A percentile compares a stretch with the other conserved stretches of the same genome.
phyloP scores from a whole-genome alignment of 2,329 filamentous ascomycete genomes.

The Bipolaris sorokiniana region DNA sequence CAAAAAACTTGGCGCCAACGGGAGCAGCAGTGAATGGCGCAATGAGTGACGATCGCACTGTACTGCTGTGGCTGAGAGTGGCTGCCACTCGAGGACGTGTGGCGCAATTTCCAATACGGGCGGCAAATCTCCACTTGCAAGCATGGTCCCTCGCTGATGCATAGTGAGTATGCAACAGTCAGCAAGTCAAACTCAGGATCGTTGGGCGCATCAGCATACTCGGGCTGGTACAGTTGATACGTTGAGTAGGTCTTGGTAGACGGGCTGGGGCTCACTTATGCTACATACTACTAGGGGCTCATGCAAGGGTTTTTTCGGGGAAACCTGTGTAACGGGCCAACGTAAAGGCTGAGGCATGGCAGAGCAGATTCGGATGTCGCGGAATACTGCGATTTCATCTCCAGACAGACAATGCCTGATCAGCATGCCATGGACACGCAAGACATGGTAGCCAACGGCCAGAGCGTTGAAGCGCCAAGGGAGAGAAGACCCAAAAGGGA shows the following conservation, averaged over 20 bases:
- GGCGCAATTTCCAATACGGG: slow-evolving; percentile 3
- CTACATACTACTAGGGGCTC: neutral
- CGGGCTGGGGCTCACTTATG: neutral
- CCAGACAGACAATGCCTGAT: slow-evolving; percentile 7
- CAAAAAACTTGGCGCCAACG: neutral
- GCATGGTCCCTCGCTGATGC: neutral
- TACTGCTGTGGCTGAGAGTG: neutral
- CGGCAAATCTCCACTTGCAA: neutral
- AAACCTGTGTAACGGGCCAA: slow-evolving; percentile 3
- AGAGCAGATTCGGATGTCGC: slow-evolving; percentile 12
- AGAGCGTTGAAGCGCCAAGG: neutral
- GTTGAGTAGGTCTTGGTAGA: neutral
- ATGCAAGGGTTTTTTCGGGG: slow-evolving; percentile 1
- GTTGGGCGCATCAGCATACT: neutral
- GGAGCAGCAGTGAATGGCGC: neutral
- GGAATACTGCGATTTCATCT: slow-evolving; percentile 4
- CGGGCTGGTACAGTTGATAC: neutral
- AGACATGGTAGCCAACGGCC: neutral
- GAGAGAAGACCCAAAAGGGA: too few species aligned
- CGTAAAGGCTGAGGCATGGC: slow-evolving; percentile 2
- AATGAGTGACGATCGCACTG: neutral
- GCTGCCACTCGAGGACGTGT: neutral
- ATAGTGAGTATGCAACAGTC: neutral
- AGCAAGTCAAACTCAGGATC: neutral
- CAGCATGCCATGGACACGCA: neutral